Evolutionary conservation across 805 yeast species (phyloP).

Genomic region (Lachancea lanzarotensis): DNA sequence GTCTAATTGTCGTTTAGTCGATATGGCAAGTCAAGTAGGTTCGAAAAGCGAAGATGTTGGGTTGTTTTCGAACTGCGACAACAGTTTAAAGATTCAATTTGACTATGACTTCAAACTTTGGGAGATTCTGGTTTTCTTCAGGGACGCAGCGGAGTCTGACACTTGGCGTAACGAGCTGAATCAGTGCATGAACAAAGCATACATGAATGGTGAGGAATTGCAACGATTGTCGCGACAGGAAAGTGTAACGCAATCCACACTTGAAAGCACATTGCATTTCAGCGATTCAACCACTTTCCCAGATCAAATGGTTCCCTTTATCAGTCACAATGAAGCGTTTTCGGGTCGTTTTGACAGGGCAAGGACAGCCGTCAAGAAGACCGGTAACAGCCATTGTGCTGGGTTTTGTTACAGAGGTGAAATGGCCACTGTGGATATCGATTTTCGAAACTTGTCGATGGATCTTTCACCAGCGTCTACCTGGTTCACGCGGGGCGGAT

Average conservation of each 20-base stretch:
- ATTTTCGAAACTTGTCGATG: constrained; percentile 6
- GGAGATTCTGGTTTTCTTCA: constrained; percentile 39
- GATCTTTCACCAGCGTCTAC: constrained; percentile 9
- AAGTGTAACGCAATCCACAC: constrained; percentile 16
- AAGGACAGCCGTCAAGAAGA: neutral
- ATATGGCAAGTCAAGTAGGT: neutral
- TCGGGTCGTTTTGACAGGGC: constrained; percentile 6
- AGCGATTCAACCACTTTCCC: constrained; percentile 9
- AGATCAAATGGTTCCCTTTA: constrained; percentile 11
- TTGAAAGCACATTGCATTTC: constrained; percentile 9
- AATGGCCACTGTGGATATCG: constrained; percentile 3
- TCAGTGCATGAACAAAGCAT: constrained; percentile 26
- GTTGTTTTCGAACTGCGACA: constrained; percentile 29
- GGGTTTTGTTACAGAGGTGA: constrained; percentile 2
- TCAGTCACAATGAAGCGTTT: constrained; percentile 9
- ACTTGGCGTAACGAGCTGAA: constrained; percentile 38
- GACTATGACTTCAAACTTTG: constrained; percentile 37
- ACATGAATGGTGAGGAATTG: constrained; percentile 30
- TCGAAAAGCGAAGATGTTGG: constrained; percentile 21
- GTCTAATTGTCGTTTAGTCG: constrained; percentile 28
- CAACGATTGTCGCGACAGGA: constrained; percentile 18
- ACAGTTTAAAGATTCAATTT: constrained; percentile 40
- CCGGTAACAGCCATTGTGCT: neutral
- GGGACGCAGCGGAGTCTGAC: constrained; percentile 30
- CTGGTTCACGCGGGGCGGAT: constrained; percentile 4